Conservation (phyloP, 208 protist species). For the Trichomonas tenax region DNA sequence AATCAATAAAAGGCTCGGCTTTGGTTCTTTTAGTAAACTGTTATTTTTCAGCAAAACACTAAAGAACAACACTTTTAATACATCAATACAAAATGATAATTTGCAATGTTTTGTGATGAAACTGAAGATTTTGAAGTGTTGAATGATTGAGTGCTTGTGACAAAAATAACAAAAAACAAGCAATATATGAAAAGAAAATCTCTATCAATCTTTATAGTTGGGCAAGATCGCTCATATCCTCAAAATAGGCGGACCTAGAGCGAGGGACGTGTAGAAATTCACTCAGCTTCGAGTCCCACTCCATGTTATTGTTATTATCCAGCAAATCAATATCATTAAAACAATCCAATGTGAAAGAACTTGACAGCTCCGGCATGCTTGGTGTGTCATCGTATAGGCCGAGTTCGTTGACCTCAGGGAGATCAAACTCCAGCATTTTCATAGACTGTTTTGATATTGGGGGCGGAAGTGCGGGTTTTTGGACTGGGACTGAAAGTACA, state of each 20-base stretch:
- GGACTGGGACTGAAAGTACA: not conserved
- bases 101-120: no score
- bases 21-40: no score
- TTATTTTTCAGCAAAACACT: no score
- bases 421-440: not conserved
- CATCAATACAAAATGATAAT: no score
- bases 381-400: not conserved
- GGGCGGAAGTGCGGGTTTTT: not conserved
- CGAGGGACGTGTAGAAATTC: not conserved
- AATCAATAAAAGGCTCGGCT: no score
- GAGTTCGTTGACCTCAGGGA: not conserved
- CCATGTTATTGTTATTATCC: not conserved
- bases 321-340: not conserved
- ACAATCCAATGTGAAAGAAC: not conserved
- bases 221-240: not conserved
- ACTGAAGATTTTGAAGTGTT: no score
- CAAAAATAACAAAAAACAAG: no score
- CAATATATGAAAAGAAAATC: not conserved
- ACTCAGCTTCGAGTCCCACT: not conserved
- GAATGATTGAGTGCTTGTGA: no score
- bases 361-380: not conserved
- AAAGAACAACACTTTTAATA: no score
- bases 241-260: not conserved
- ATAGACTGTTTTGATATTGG: not conserved
- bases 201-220: not conserved